Percentiles rank a stretch among this genome's conserved stretches.
phyloP scores from a whole-genome alignment of 2,329 filamentous ascomycete genomes.

The Ascochyta rabiei region DNA sequence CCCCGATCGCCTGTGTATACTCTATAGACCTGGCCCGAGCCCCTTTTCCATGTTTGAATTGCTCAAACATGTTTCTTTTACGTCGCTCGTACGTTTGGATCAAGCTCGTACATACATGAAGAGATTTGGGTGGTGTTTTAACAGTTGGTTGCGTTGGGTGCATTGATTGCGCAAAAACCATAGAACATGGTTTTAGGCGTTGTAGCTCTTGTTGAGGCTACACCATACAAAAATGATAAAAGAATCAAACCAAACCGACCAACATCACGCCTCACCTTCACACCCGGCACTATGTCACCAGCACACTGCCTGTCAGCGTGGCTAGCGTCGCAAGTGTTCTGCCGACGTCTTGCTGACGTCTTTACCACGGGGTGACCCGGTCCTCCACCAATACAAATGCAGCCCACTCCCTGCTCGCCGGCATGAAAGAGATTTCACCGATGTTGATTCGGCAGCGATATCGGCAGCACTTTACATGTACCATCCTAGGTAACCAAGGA shows the following conservation, averaged over 20 bases:
- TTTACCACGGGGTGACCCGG: background rate
- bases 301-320: constrained; percentile 4
- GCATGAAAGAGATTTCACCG: constrained; percentile 16
- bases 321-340: constrained; percentile 6
- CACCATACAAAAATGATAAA: constrained; percentile 2
- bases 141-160: constrained; percentile 12
- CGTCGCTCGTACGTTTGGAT: constrained; percentile 9
- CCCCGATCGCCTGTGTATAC: constrained; percentile 46
- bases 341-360: constrained; percentile 6
- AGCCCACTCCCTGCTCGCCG: constrained; percentile 3
- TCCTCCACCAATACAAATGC: constrained; percentile 5
- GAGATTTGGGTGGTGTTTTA: constrained; percentile 15
- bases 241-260: background rate
- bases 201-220: constrained; percentile 10
- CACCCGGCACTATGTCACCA: too few relatives aligned
- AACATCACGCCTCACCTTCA: background rate
- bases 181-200: constrained; percentile 15
- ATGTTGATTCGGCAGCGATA: constrained; percentile 3
- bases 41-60: constrained; percentile 11
- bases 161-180: constrained; percentile 11
- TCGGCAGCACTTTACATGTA: constrained; percentile 5
- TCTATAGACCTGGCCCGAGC: constrained; percentile 33
- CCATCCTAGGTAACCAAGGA: constrained; percentile 5
- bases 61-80: constrained; percentile 17
- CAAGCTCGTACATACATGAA: constrained; percentile 11